A percentile compares a stretch with the other conserved stretches of the same genome.
Conservation (phyloP, 2,329 filamentous ascomycete genomes). For the Apiospora phragmitis region DNA sequence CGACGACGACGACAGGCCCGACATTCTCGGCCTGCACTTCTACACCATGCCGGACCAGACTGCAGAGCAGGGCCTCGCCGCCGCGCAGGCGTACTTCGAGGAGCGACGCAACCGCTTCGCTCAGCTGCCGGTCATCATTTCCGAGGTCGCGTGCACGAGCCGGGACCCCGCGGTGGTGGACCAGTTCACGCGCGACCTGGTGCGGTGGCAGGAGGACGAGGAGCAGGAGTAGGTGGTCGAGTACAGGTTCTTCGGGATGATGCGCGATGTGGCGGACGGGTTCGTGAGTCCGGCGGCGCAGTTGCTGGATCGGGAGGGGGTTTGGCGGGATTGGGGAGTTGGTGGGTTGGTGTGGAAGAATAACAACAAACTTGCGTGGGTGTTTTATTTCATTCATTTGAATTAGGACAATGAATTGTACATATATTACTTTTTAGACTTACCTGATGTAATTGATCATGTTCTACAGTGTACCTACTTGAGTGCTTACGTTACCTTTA, state of each 20-base stretch:
- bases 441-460: neutral
- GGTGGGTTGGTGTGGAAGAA: constrained; percentile 1
- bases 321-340: neutral
- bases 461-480: neutral
- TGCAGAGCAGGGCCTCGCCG: constrained; percentile 21
- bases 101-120: constrained; percentile 20
- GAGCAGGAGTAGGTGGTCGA: constrained; percentile 13
- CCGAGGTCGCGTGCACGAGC: neutral
- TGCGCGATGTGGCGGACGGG: neutral
- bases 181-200: neutral
- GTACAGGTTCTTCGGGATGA: constrained; percentile 22
- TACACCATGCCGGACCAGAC: neutral
- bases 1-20: constrained; percentile 31
- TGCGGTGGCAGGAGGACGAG: neutral
- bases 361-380: neutral
- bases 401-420: neutral
- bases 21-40: constrained; percentile 35
- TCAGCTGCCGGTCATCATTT: constrained; percentile 24
- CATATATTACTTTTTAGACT: neutral
- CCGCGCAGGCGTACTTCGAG: constrained; percentile 37
- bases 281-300: neutral
- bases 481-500: neutral
- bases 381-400: neutral
- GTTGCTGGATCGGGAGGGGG: neutral
- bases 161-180: neutral